A percentile compares a stretch with the other conserved stretches of the same genome.
Conservation (phyloP, 352 stramenopile genomes). For the Pythium phragmiticola region DNA sequence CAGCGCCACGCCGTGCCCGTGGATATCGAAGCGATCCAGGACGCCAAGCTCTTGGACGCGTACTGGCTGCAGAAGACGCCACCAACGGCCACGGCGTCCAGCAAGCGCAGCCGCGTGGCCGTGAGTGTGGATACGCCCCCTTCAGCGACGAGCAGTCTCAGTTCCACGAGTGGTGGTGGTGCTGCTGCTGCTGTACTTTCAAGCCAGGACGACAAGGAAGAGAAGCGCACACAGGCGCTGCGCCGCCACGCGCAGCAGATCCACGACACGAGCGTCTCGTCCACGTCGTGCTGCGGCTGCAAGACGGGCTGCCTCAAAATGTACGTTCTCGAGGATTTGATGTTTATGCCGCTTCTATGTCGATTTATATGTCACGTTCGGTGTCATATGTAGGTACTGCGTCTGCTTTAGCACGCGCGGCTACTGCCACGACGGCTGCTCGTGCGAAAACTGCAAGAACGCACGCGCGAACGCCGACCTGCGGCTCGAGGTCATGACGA, state of each 20-base stretch:
- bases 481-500: slow-evolving; percentile 74
- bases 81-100: not conserved
- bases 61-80: slow-evolving; percentile 8
- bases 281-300: slow-evolving; percentile 76
- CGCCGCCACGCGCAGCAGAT: slow-evolving; percentile 66
- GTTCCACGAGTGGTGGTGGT: not conserved
- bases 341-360: not conserved
- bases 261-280: slow-evolving; percentile 67
- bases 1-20: slow-evolving; percentile 34
- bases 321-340: slow-evolving; percentile 18
- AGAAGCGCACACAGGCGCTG: slow-evolving; percentile 46
- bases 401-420: slow-evolving; percentile 81
- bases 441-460: slow-evolving; percentile 79
- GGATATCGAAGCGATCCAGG: slow-evolving; percentile 41
- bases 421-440: slow-evolving; percentile 72
- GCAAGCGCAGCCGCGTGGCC: slow-evolving; percentile 13
- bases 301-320: slow-evolving; percentile 87
- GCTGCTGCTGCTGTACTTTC: not conserved
- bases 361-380: not conserved
- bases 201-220: slow-evolving; percentile 34
- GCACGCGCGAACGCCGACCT: slow-evolving; percentile 48
- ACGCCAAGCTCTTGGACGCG: slow-evolving; percentile 35
- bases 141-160: not conserved
- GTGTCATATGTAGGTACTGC: slow-evolving; percentile 46
- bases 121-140: too few relatives aligned